Evolutionary conservation across 768 basidiomycete genomes (phyloP), one percentile per base, ranked within the genome.

Genomic region (Lentinula edodes): DNA sequence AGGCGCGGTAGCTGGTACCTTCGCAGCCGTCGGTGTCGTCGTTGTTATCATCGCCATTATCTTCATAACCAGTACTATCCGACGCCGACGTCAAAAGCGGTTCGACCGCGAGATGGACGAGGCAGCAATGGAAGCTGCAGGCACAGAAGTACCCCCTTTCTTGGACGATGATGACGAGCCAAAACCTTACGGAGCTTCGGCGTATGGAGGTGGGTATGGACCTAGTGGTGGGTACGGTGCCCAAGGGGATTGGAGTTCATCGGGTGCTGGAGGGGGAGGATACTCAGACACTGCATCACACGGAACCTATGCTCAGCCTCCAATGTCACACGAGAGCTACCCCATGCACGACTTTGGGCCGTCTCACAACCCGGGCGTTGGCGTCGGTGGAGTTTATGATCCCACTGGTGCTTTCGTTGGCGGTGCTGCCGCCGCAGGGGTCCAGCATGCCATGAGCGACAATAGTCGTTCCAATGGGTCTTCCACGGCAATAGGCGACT

Each of bases 61-160:
- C 6, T 63, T 84, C 34, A 63, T 82, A 51, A 79, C 82, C 41
- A 83, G 79, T 61, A 72, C 73, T 62, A 63, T 89, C 65, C 86
- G 89, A 8, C 83, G 89, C 0, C 85, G 86, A 6, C 84, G 87
- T 1, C 85, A 84, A 3, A 71, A 77, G 62, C 77, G 80, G 46
- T 87, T 90, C 66, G 90, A 92, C 69, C 78, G 79, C n/a, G 90
- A 91, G 57, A 83, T 90, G 43, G 85, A 83, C 13, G 85, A 85
- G 53, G 90, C 89, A 0, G 88, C 89, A 0, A 81, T 80, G 3
- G 86, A 84, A 61, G 83, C 81, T 0, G 83, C 81, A 0, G 73
- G 80, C 1, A 77, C 83, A 0, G 76, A 76, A 18, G 76, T 81
- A 0, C 84, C 83, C 12, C 79, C 80, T 62, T 85, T 82, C 69